These are phyloP conservation scores for Penicillium sp. DNA, from an alignment of 2,329 filamentous ascomycete species.

Conservation along the genomic window DNA sequence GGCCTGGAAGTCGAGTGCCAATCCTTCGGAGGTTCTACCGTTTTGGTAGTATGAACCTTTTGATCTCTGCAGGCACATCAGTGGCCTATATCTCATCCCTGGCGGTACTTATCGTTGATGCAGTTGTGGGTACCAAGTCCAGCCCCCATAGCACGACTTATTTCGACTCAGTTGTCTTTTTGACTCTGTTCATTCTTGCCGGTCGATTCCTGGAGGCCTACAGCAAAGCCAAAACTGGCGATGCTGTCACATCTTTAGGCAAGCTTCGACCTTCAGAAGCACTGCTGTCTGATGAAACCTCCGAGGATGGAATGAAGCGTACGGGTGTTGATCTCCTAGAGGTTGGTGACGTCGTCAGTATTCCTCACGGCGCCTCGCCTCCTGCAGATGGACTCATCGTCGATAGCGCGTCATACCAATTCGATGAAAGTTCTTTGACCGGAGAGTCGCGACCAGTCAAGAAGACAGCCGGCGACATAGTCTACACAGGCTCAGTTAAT, in stretches of 20 bases:
- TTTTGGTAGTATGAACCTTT: conserved; percentile 96
- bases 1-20: conserved; percentile 68
- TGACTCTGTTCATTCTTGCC: conserved; percentile 80
- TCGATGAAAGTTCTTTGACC: conserved; percentile 89
- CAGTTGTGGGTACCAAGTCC: conserved; percentile 36
- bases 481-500: conserved; percentile 50
- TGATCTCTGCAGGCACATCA: conserved; percentile 83
- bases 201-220: conserved; percentile 67
- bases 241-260: conserved; percentile 76
- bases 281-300: conserved; percentile 48
- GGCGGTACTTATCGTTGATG: conserved; percentile 67
- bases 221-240: conserved; percentile 85
- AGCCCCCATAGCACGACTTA: conserved; percentile 63
- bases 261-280: conserved; percentile 76
- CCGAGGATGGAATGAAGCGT: conserved; percentile 34
- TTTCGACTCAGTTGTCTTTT: conserved; percentile 89
- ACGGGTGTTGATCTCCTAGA: conserved; percentile 69
- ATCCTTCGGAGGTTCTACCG: conserved; percentile 75
- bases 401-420: conserved; percentile 58
- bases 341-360: conserved; percentile 68
- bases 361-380: conserved; percentile 77
- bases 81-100: conserved; percentile 85
- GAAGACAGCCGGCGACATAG: conserved; percentile 43
- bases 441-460: conserved; percentile 49
- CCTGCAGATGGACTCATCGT: conserved; percentile 73